phyloP scores from a whole-genome alignment of 306 rosid species.

The Cicer pinnatifidum region DNA sequence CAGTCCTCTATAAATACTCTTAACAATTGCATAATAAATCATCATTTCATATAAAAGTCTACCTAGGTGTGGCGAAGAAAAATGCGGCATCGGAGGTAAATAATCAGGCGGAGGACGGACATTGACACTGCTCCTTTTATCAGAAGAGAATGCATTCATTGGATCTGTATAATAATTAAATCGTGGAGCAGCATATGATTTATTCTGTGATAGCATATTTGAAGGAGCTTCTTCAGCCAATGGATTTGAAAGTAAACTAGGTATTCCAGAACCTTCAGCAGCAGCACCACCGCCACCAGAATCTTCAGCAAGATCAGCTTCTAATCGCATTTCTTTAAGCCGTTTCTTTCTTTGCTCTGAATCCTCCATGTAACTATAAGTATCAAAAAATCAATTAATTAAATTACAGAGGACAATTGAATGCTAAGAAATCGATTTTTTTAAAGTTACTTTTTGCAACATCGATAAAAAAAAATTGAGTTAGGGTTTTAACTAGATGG shows the following conservation, averaged over 20 bases:
- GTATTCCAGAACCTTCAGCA: slow-evolving; percentile 43
- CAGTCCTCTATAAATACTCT: neutral
- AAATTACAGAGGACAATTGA: neutral
- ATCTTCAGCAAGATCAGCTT: slow-evolving; percentile 63
- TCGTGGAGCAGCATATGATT: slow-evolving; percentile 53
- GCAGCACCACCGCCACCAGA: slow-evolving; percentile 25
- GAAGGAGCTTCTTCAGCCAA: slow-evolving; percentile 61
- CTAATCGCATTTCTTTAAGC: slow-evolving; percentile 71
- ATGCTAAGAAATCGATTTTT: neutral
- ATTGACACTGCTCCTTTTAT: slow-evolving; percentile 47
- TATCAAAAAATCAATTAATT: neutral
- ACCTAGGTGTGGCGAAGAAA: slow-evolving; percentile 60
- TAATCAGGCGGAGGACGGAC: slow-evolving; percentile 45
- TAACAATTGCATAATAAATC: neutral
- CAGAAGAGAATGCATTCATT: slow-evolving; percentile 77
- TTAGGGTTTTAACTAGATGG: neutral
- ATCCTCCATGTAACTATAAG: slow-evolving; percentile 70
- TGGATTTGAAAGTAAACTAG: slow-evolving; percentile 75
- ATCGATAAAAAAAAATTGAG: neutral
- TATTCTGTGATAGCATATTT: slow-evolving; percentile 18
- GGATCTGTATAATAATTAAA: slow-evolving; percentile 92
- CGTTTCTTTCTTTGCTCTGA: slow-evolving; percentile 82
- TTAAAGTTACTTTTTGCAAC: neutral
- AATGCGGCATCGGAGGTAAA: slow-evolving; percentile 49
- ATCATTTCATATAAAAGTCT: slow-evolving; percentile 7